Evolutionary conservation across 2,329 filamentous ascomycete genomes (phyloP), one percentile per base, ranked within the genome.

Genomic region (Monilinia fructigena): DNA sequence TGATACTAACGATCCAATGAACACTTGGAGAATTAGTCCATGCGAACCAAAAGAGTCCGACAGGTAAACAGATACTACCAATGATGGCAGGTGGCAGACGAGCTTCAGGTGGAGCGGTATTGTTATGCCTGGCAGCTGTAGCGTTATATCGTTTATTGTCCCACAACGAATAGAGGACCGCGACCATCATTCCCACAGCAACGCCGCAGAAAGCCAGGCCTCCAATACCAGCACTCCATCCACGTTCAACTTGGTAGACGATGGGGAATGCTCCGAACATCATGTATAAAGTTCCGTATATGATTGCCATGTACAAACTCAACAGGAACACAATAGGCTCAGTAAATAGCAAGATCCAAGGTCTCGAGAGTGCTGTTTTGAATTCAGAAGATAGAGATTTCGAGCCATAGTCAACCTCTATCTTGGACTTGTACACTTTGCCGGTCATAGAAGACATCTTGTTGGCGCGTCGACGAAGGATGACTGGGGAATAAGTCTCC

Each of bases 281-380:
- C 74, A 85, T 79, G 73, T 85, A 86, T 11, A 85, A 74, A 0
- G 82, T 84, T 47, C 81, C 81, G 68, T 83, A 84, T 66, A 85
- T 74, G 69, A 85, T 67, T 14, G 65, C 65, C 54, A 67, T 40
- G 81, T 95, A 96, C 4, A 95, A 71, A 2, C 88, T 86, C 73
- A 95, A 89, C 74, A 94, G 85, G 70, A 96, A 85, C 55, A 96
- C 91, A 73, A 96, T 96, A 52, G 90, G 86, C 77, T 96, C 92
- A 90, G 72, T 81, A 76, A 96, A 96, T 0, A 96, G 83, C 0
- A 96, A 84, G 0, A 89, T 91, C 93, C 93, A 97, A 35, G 89
- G 88, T 76, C 97, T 96, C 1, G 90, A 84, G 0, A 92, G 88
- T 96, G 2, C 95, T 80, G 1, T 89, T 91, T 79, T 96, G 96